Evolutionary conservation across 139 green algal genomes (phyloP), one percentile per base, ranked within the genome.

Genomic region (Closterium sp.): DNA sequence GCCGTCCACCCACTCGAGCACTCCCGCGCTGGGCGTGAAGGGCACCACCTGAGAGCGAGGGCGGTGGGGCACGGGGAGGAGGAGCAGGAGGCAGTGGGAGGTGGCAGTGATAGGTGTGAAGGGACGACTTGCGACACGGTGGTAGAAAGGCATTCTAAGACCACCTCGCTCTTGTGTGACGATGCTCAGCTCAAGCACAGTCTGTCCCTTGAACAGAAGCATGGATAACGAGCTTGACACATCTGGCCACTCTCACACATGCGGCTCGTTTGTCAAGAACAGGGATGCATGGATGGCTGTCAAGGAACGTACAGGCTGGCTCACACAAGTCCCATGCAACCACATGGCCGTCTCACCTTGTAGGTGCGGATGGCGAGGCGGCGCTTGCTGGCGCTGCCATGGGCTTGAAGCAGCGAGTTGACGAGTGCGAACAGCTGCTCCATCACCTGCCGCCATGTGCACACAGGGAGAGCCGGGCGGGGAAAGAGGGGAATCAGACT

Each of bases 1-100:
- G 88, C 97, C 89, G 76, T 99, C 95, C 55, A 99, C 97, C 98
- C 98, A 99, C 94, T 99, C 95, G 83, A 99, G 84, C 43, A 99
- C 90, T 32, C 98, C 98, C 16, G 96, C 94, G 7, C 87, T 92
- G 16, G 98, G 97, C 9, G 95, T 96, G 93, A 99, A 98, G 21
- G 98, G 97, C 81, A 99, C 95, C 28, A 94, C 91, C 91, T 93
- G 91, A 69, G 3, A 16, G 43, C 9, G 9, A 69, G 43, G 23
- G 43, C 9, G 43, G 10, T 12, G 43, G 8, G 4, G 43, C 43
- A 69, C 12, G 4, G 21, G 43, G 43, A 9, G 43, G 43, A 69
- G 43, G 23, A 1, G 38, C 38, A 69, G 43, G 43, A 69, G 4
- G 38, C 4, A 5, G 38, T 1, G 38, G 4, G 3, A 66, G 38